Conservation (phyloP, 352 stramenopile genomes). For the Phytophthora palmivora region DNA sequence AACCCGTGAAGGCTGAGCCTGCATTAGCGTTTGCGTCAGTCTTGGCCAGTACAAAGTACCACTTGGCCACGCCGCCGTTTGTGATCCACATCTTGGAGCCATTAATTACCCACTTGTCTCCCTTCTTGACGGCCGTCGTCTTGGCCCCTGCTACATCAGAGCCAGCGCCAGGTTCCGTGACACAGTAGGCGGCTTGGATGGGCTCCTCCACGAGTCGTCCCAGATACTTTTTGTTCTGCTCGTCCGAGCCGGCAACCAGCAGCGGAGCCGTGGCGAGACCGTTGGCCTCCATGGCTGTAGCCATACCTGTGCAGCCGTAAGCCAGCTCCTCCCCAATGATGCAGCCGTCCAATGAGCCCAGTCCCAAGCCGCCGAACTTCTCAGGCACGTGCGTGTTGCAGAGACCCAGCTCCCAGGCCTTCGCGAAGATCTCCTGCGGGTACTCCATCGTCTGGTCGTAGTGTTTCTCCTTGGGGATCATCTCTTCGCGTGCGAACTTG, state of each 20-base stretch:
- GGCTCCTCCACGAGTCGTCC: constrained; percentile 84
- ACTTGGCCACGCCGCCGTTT: constrained; percentile 92
- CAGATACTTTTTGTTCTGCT: constrained; percentile 90
- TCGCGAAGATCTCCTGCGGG: constrained; percentile 88
- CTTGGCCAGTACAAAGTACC: constrained; percentile 93
- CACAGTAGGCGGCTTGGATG: constrained; percentile 87
- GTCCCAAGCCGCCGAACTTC: constrained; percentile 83
- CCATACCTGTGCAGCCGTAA: constrained; percentile 92
- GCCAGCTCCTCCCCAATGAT: constrained; percentile 92
- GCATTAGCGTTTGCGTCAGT: constrained; percentile 81
- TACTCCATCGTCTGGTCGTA: constrained; percentile 89
- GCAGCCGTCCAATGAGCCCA: constrained; percentile 82
- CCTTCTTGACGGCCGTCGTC: constrained; percentile 92
- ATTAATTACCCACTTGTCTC: constrained; percentile 94
- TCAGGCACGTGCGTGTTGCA: constrained; percentile 90
- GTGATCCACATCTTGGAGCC: constrained; percentile 96
- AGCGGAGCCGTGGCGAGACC: constrained; percentile 81
- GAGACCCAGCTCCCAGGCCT: constrained; percentile 90
- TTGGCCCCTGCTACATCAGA: constrained; percentile 91
- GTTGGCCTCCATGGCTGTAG: constrained; percentile 93
- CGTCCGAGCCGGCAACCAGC: constrained; percentile 83
- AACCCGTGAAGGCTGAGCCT: constrained; percentile 88
- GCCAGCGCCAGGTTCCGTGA: constrained; percentile 91
- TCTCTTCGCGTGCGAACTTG: constrained; percentile 91
- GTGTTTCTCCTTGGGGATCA: constrained; percentile 89